phyloP scores from a whole-genome alignment of 345 rosid species.

The Ricinus communis region DNA sequence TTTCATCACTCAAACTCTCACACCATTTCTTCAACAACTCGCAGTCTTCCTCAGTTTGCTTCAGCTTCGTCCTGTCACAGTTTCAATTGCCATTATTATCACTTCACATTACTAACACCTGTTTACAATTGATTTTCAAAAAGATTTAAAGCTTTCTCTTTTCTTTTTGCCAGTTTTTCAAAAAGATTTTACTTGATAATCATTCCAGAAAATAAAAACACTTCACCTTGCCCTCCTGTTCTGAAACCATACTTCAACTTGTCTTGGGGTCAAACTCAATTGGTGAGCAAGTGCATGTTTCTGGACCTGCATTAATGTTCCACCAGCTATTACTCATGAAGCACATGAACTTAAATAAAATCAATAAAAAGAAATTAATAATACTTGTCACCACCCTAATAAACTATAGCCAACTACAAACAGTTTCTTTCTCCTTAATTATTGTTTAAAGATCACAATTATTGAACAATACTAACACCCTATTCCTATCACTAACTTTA shows the following conservation, averaged over 20 bases:
- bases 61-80: constrained; percentile 47
- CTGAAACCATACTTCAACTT: constrained; percentile 70
- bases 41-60: constrained; percentile 49
- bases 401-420: neutral
- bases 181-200: too few species aligned
- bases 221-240: constrained; percentile 62
- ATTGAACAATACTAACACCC: too few species aligned
- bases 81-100: neutral
- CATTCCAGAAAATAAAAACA: too few species aligned
- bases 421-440: too few species aligned
- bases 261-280: constrained; percentile 47
- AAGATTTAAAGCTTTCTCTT: neutral
- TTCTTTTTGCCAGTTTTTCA: too few species aligned
- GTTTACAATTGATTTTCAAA: neutral
- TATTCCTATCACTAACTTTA: too few species aligned
- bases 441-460: too few species aligned
- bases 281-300: constrained; percentile 45
- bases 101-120: neutral
- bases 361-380: neutral
- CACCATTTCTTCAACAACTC: constrained; percentile 44
- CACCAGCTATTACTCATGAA: neutral
- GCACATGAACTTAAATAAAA: neutral
- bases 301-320: constrained; percentile 34
- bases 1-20: constrained; percentile 40
- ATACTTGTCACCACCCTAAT: too few species aligned